These are phyloP conservation scores for Opeltia flavorubescens DNA, from an alignment of 495 filamentous ascomycete genomes.

Conservation along the genomic window DNA sequence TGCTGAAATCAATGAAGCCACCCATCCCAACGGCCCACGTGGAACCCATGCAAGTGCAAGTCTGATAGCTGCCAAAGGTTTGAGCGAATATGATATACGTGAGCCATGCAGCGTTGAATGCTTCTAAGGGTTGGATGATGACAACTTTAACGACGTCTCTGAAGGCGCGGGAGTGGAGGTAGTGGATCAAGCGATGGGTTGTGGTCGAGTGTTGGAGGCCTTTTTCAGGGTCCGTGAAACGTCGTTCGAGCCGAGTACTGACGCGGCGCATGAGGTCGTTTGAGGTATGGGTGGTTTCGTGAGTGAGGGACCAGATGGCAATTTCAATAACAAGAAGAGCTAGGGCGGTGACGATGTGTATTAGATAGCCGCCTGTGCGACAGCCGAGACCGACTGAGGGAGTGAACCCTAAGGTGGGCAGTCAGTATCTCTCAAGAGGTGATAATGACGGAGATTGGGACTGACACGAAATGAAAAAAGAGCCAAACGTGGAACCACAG, in stretches of 20 bases:
- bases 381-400: constrained; percentile 7
- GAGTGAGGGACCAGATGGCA: background rate
- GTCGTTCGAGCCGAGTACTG: background rate
- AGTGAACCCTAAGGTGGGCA: constrained; percentile 8
- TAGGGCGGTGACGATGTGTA: background rate
- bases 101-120: constrained; percentile 13
- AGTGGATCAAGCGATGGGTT: constrained; percentile 2
- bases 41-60: constrained; percentile 18
- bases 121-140: background rate
- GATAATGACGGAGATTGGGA: background rate
- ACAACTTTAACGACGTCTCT: background rate
- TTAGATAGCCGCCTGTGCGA: background rate
- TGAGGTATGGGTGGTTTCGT: background rate
- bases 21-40: constrained; percentile 12
- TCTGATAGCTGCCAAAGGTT: constrained; percentile 21
- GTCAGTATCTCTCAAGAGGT: background rate
- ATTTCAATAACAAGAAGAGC: background rate
- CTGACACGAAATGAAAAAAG: constrained; percentile 14
- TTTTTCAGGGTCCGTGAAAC: background rate
- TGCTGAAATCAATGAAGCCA: constrained; percentile 20
- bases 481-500: constrained; percentile 7
- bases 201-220: constrained; percentile 2
- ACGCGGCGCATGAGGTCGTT: background rate
- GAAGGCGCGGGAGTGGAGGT: background rate
- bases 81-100: constrained; percentile 22